Evolutionary conservation across 495 filamentous ascomycete genomes (phyloP), one percentile per base, ranked within the genome.

Genomic region (Parathielavia hyrcaniae): DNA sequence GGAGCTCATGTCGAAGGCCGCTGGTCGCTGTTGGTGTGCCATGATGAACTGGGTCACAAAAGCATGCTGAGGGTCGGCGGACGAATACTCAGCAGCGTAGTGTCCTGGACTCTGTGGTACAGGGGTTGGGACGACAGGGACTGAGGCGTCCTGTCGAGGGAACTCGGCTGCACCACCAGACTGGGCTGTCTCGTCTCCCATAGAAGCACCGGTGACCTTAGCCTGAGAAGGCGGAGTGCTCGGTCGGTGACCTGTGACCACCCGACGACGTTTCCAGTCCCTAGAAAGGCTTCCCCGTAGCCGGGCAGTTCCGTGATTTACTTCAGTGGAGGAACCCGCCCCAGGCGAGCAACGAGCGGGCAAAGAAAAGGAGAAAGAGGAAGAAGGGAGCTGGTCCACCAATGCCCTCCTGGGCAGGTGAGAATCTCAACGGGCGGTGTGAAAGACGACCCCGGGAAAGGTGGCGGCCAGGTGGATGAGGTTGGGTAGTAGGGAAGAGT

Each of bases 151-250:
- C 22, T 66, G 62, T 38, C 39, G 62, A 23, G 62, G 59, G 59
- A 64, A 67, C 61, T 77, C 73, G 61, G 50, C 60, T 61, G 64
- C 63, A 61, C 65, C 55, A 55, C 68, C 66, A 26, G 63, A 59
- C 22, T 70, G 67, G 52, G 56, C 64, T 56, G 67, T 58, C 58
- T 69, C 65, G 67, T 77, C 73, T 66, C 71, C 72, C 75, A 77
- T 77, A 52, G 63, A 63, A 17, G 44, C 55, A 17, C 53, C 17
- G 17, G 32, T 22, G 19, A 22, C 17, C 2, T 30, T 30, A 13
- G 12, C 48, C n/a, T n/a, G 7, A 50, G n/a, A 17, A n/a, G 14
- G n/a, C 39, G 14, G 35, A 8, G 10, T 5, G 9, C 35, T 14
- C 35, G 35, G 26, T 6, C 26, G 6, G 26, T 30, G 6, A 3